Evolutionary conservation across 768 basidiomycete genomes (phyloP).

Genomic region (Boletus subcaerulescens): DNA sequence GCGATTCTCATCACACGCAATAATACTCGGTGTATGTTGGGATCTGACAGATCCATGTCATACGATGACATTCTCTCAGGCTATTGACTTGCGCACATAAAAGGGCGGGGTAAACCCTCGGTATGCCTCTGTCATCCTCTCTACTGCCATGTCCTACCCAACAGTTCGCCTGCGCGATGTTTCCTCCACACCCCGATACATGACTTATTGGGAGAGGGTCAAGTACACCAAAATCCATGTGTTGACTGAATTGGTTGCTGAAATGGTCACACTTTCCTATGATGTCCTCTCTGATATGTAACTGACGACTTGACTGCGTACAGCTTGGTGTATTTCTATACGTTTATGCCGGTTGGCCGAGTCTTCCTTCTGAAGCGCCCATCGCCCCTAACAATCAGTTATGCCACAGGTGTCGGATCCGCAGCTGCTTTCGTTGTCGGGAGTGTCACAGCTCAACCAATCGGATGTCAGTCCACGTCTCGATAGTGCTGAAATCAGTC

Average conservation of each 20-base stretch:
- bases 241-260: constrained; percentile 58
- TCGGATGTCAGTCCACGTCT: constrained; percentile 46
- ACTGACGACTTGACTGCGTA: constrained; percentile 2
- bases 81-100: not conserved
- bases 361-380: not conserved
- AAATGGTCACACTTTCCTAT: constrained; percentile 41
- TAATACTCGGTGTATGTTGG: not conserved
- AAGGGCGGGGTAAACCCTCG: not conserved
- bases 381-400: not conserved
- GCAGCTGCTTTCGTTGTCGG: constrained; percentile 50
- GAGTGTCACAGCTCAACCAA: constrained; percentile 37
- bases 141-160: constrained; percentile 20
- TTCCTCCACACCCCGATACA: constrained; percentile 34
- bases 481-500: not conserved
- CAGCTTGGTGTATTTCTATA: constrained; percentile 65
- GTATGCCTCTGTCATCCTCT: not conserved
- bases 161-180: constrained; percentile 44
- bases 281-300: not conserved
- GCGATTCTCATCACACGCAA: not conserved
- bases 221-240: constrained; percentile 48
- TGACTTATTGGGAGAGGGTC: constrained; percentile 50
- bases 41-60: not conserved
- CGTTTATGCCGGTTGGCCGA: constrained; percentile 45
- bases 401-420: constrained; percentile 48
- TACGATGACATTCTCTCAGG: constrained; percentile 1